Evolutionary conservation across 2,329 filamentous ascomycete genomes (phyloP).

Genomic region (Pezicula rhizophila): DNA sequence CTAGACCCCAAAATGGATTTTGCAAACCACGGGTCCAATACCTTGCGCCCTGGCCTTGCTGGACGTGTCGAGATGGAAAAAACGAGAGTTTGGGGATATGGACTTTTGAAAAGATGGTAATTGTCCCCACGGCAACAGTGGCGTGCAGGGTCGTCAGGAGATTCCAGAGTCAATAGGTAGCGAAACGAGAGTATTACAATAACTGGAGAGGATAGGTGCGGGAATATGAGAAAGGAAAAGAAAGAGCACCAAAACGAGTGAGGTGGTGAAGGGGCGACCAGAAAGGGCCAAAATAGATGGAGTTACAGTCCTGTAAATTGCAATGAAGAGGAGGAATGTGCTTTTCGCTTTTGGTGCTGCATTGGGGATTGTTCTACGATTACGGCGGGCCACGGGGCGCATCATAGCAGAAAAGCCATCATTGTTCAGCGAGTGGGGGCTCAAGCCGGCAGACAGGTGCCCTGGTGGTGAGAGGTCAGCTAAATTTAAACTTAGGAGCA

Average conservation of each 20-base stretch:
- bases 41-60: background rate
- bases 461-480: background rate
- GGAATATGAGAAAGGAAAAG: constrained; percentile 15
- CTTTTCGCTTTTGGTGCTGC: too few relatives aligned
- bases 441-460: too few relatives aligned
- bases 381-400: too few relatives aligned
- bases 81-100: constrained; percentile 2
- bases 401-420: too few relatives aligned
- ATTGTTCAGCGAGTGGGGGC: too few relatives aligned
- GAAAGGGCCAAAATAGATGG: too few relatives aligned
- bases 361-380: too few relatives aligned
- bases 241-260: constrained; percentile 53
- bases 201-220: constrained; percentile 3
- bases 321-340: too few relatives aligned
- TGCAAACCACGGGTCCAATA: background rate
- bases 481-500: background rate
- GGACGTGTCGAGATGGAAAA: constrained; percentile 4
- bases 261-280: constrained; percentile 34
- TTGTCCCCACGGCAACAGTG: constrained; percentile 20
- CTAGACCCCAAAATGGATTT: background rate
- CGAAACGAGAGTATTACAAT: constrained; percentile 11
- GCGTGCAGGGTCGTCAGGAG: constrained; percentile 6
- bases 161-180: constrained; percentile 3
- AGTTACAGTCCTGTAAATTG: too few relatives aligned
- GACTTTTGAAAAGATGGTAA: background rate